These are phyloP conservation scores for Podosphaera leucotricha DNA, from an alignment of 2,329 filamentous ascomycete species.

Conservation along the genomic window DNA sequence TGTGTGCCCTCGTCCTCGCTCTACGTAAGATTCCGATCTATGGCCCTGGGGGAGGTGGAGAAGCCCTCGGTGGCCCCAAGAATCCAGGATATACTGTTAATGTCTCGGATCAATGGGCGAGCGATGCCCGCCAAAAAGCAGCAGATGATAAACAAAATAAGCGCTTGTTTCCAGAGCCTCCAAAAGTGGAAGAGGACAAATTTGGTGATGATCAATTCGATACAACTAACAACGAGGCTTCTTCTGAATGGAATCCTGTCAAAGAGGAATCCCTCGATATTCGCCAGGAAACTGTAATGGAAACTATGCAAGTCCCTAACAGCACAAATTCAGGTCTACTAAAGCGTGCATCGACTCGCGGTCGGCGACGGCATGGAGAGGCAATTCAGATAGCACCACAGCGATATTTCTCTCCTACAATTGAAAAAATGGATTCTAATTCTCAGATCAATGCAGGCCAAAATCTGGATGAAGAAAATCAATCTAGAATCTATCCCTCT, in stretches of 20 bases:
- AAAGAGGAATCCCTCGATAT: slow-evolving; percentile 6
- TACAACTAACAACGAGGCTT: slow-evolving; percentile 3
- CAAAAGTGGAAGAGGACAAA: slow-evolving; percentile 4
- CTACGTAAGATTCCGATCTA: slow-evolving; percentile 73
- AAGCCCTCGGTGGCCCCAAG: slow-evolving; percentile 35
- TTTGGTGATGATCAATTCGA: background rate
- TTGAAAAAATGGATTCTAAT: background rate
- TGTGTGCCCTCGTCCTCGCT: slow-evolving; percentile 73
- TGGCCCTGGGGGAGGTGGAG: slow-evolving; percentile 48
- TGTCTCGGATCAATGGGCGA: slow-evolving; percentile 45
- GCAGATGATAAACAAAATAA: slow-evolving; percentile 35
- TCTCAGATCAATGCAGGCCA: background rate
- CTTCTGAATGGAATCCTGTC: slow-evolving; percentile 6
- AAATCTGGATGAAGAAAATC: background rate
- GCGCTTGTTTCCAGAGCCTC: slow-evolving; percentile 33
- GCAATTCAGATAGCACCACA: slow-evolving; percentile 4
- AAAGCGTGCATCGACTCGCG: slow-evolving; percentile 13
- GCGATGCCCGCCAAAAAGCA: slow-evolving; percentile 34
- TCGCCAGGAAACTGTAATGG: slow-evolving; percentile 1
- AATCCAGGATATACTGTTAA: slow-evolving; percentile 67
- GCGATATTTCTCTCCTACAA: background rate
- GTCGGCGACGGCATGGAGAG: slow-evolving; percentile 12
- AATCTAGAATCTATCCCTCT: background rate
- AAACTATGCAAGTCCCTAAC: slow-evolving; percentile 3
- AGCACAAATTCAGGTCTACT: slow-evolving; percentile 11